Evolutionary conservation across 163 green algal genomes (phyloP).

Genomic region (Prototheca stagnorum): DNA sequence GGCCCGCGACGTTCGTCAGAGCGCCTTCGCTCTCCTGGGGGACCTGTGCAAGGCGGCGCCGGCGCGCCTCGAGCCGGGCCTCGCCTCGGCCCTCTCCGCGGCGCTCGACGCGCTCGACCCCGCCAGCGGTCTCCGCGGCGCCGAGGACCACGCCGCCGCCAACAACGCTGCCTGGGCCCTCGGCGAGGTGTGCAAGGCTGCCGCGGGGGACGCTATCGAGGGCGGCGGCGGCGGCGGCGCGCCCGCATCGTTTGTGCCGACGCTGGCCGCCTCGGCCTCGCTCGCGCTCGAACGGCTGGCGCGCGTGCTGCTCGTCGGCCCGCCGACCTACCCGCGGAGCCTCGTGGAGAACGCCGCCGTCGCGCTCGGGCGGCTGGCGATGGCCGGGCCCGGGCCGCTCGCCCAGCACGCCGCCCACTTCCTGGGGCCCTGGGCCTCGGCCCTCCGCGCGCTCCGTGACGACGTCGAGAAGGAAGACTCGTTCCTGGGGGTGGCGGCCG

Average conservation of each 20-base stretch:
- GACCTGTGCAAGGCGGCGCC: constrained; percentile 57
- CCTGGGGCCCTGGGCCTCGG: constrained; percentile 28
- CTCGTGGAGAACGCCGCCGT: constrained; percentile 87
- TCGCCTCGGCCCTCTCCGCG: constrained; percentile 21
- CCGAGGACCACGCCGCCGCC: constrained; percentile 38
- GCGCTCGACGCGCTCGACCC: constrained; percentile 38
- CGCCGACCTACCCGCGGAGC: constrained; percentile 32
- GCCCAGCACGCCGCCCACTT: constrained; percentile 12
- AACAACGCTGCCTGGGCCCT: constrained; percentile 94
- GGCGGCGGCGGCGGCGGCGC: too few species aligned
- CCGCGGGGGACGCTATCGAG: too few species aligned
- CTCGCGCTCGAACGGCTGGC: constrained; percentile 25
- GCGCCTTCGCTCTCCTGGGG: constrained; percentile 78
- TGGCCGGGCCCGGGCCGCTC: constrained; percentile 35
- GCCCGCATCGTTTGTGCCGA: too few species aligned
- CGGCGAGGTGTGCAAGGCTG: constrained; percentile 71
- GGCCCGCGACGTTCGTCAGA: constrained; percentile 60
- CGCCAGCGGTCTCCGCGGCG: constrained; percentile 24
- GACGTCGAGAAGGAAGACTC: constrained; percentile 88
- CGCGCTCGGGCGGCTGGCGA: constrained; percentile 63
- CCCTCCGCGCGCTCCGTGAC: constrained; percentile 64
- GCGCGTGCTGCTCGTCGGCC: constrained; percentile 25
- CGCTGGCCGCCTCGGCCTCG: constrained; percentile 21
- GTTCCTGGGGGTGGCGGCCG: constrained; percentile 55
- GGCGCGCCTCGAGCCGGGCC: constrained; percentile 12